Percentiles rank a stretch among this genome's conserved stretches.
Conservation (phyloP, 306 rosid species). For the Trifolium dubium region DNA sequence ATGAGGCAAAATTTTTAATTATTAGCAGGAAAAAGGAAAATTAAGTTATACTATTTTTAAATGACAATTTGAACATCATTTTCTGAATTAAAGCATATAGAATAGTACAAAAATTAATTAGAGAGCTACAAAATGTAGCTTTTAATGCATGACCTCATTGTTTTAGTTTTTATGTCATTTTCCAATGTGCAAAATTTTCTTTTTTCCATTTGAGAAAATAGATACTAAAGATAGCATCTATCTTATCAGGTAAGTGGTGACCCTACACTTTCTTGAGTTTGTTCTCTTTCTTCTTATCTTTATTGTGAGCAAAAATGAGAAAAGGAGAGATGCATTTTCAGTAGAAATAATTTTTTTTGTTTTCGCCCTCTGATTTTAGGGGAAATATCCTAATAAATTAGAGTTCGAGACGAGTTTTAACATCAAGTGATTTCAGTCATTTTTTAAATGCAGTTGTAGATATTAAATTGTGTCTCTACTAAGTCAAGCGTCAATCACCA, state of each 20-base stretch:
- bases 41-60: neutral
- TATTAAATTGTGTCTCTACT: too few species aligned
- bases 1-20: too few species aligned
- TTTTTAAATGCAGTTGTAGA: too few species aligned
- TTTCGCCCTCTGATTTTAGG: too few species aligned
- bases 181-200: neutral
- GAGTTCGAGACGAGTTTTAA: too few species aligned
- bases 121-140: conserved; percentile 17
- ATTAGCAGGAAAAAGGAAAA: neutral
- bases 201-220: conserved; percentile 14
- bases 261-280: neutral
- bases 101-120: conserved; percentile 5
- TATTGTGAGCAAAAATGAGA: neutral
- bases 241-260: neutral
- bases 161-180: conserved; percentile 2
- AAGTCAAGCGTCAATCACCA: too few species aligned
- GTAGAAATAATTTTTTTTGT: too few species aligned
- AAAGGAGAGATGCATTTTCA: neutral
- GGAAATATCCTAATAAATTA: too few species aligned
- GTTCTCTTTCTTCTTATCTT: conserved; percentile 8
- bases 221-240: conserved; percentile 10
- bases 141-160: conserved; percentile 24
- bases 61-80: neutral
- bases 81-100: neutral
- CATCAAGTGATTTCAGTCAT: too few species aligned